Evolutionary conservation across 768 basidiomycete species (phyloP).

Genomic region (Sporobolomyces pararoseus): DNA sequence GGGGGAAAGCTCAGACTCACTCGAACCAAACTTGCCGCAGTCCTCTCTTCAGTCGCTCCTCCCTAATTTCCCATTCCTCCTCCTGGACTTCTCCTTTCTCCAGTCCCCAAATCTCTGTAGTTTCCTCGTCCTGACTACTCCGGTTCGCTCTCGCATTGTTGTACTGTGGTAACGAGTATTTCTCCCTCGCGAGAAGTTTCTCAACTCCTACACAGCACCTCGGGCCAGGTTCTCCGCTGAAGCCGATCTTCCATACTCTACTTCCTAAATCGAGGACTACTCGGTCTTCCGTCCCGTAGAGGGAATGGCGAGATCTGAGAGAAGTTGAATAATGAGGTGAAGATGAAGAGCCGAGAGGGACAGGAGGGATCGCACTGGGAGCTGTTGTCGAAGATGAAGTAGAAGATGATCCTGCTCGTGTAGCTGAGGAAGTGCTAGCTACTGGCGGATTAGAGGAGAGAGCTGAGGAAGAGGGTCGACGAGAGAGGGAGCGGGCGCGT

Average conservation of each 20-base stretch:
- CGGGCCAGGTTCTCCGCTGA: constrained; percentile 90
- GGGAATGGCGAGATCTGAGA: constrained; percentile 45
- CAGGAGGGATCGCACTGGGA: too few species aligned
- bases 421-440: neutral
- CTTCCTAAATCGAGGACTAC: constrained; percentile 93
- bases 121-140: constrained; percentile 26
- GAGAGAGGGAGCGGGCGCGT: constrained; percentile 14
- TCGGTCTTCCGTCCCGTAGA: constrained; percentile 95
- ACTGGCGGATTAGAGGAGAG: neutral
- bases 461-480: constrained; percentile 7
- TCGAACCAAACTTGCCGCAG: constrained; percentile 36
- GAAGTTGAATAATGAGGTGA: constrained; percentile 83
- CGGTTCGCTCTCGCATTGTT: neutral
- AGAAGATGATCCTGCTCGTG: too few species aligned
- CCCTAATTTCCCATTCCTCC: constrained; percentile 45
- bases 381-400: neutral
- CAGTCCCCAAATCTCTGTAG: constrained; percentile 46
- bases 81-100: constrained; percentile 45
- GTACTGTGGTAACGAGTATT: neutral
- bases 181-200: constrained; percentile 15
- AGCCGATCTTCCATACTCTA: constrained; percentile 92
- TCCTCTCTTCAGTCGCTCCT: constrained; percentile 29
- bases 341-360: constrained; percentile 3
- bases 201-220: constrained; percentile 72
- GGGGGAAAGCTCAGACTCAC: constrained; percentile 28